Base-by-base conservation (phyloP, 1,284 basidiomycete species). In the Ceratorhiza oryzae-sativae region DNA sequence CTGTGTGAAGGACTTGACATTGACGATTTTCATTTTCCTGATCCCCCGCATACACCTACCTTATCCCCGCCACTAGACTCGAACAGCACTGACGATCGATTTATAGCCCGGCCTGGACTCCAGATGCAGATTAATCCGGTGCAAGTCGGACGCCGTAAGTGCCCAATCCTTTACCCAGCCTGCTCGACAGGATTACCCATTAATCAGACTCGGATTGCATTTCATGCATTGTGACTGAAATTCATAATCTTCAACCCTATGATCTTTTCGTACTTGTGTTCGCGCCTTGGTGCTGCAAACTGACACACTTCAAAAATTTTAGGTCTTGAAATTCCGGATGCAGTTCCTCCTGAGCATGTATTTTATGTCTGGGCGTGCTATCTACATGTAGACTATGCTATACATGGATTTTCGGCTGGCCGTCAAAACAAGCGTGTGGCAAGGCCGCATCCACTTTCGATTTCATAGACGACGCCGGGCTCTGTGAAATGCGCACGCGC, bases 151-250 rank as follows among this genome's bases (percentile, higher is more conserved):
- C 23, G 18, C 34, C 2, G 63, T 68, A 25, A 68, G 63, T 68
- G 51, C 36, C 23, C 5, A 41, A 42, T 56, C 20, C 13, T 34
- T 48, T 41, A 18, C 15, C 51, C n/a, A n/a, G n/a, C n/a, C 41
- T 60, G 48, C 62, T 32, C 51, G 63, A 68, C 51, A 68, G 8
- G 63, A 68, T 68, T 68, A 68, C 63, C 51, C 46, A 12, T 68
- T 68, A 68, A 68, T 68, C 63, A 68, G 63, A 68, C 63, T 68
- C 51, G 39, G 36, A 68, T 45, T 55, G 63, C 51, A 56, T 42
- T 55, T 55, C 63, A 55, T 68, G 63, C 23, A n/a, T 18, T 27
- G 23, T 68, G 63, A 68, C 51, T 65, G 62, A 65, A 56, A 67
- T 18, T 36, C 20, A 34, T 42, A 20, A 32, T 68, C 63, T 68